Conservation (phyloP, 2,329 filamentous ascomycete genomes). For the Calcarisporium arbuscula region DNA sequence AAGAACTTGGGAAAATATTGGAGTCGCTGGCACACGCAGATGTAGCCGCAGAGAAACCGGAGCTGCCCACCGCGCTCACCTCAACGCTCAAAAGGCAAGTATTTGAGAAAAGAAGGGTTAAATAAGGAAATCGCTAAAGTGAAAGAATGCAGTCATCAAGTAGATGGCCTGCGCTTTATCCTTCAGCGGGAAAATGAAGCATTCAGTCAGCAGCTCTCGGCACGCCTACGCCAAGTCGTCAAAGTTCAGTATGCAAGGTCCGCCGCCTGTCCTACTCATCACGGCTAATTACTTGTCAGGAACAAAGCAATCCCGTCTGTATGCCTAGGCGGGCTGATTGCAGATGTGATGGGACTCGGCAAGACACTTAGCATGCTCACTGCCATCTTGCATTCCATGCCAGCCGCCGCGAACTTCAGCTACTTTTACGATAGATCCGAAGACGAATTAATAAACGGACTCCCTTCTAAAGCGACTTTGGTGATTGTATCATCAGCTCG, state of each 20-base stretch:
- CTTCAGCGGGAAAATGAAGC: slow-evolving; percentile 27
- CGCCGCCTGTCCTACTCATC: too few species aligned
- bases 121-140: background rate
- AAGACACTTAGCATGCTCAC: slow-evolving; percentile 49
- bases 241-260: too few species aligned
- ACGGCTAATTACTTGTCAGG: too few species aligned
- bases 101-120: slow-evolving; percentile 7
- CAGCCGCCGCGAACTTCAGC: slow-evolving; percentile 22
- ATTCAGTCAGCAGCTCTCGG: too few species aligned
- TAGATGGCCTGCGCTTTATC: slow-evolving; percentile 31
- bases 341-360: slow-evolving; percentile 57
- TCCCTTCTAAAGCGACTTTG: slow-evolving; percentile 36
- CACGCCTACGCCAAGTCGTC: too few species aligned
- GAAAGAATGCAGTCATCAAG: slow-evolving; percentile 26
- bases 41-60: background rate
- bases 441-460: slow-evolving; percentile 16
- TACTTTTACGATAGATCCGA: slow-evolving; percentile 10
- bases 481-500: slow-evolving; percentile 36
- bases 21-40: too few species aligned
- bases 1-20: too few species aligned
- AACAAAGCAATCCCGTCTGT: background rate
- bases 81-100: slow-evolving; percentile 13
- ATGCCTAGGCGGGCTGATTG: slow-evolving; percentile 39
- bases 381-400: slow-evolving; percentile 36
- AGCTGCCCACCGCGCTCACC: slow-evolving; percentile 13